Base-by-base conservation (phyloP, 306 rosid species). In the Trichosanthes truncata region DNA sequence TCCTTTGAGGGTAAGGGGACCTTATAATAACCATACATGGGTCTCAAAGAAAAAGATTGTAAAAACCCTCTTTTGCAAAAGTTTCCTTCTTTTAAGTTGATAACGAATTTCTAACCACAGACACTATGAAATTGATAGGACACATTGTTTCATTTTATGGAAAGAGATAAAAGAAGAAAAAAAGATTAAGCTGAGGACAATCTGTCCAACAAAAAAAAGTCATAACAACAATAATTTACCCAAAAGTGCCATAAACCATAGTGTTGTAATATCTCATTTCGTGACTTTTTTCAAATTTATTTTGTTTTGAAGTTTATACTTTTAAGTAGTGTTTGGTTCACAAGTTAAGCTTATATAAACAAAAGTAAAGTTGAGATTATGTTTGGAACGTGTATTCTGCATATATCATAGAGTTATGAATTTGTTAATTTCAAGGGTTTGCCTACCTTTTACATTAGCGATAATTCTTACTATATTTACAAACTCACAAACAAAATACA, bases 11-110 rank as follows among this genome's bases (percentile, higher is more conserved):
- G 52, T 35, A 68, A 41, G 25, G 75, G 33, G 18, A 40, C 75
- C 33, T 68, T n/a, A 68, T 38, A 36, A 35, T 66, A 68, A 21
- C 73, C 73, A 65, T 65, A 43, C 73, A 65, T 65, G 75, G 75
- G 75, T 68, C 74, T 67, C 49, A 6, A 9, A 9, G 14, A 9
- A 36, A 66, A 65, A 15, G 48, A 68, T 67, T 9, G 29, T 38
- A 67, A 21, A 36, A 0, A 43, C 36, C n/a, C 29, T 43, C 76
- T 43, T 69, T 43, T 41, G 13, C 29, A 21, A 67, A 67, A 67
- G 74, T 40, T 38, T 31, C 15, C 21, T 31, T 31, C 71, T 63
- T 14, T 63, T 33, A 15, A 15, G 23, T 31, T 31, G 71, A 63
- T 63, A 63, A 33, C 5, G 23, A 31, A 63, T 63, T 15, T 20